Base-by-base conservation (phyloP, 257 asterid genomes). In the Gardenia jasminoides region DNA sequence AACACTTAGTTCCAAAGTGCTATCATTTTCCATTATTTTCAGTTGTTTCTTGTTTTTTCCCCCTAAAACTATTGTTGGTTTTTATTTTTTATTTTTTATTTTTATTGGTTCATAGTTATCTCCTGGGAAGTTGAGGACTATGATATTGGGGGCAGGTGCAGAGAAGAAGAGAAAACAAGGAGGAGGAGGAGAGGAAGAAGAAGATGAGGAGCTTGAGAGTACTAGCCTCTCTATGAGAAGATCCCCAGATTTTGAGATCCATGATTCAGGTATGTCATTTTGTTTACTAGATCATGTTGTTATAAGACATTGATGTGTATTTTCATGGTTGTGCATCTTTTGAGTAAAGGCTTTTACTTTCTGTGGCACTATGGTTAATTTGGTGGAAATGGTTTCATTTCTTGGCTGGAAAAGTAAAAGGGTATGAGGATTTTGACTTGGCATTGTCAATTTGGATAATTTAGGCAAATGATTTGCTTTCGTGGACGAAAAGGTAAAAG, bases 241-340 rank as follows among this genome's bases (percentile, higher is more conserved):
- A 85, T 82, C 88, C 73, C 86, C 80, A 50, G 74, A 52, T 72
- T 67, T 82, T 54, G 84, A 82, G 88, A 77, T 82, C 84, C 77
- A 77, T 65, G 84, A 82, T 47, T 85, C 82, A 16, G 88, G 86
- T 85, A 64, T 70, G 31, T 62, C 36, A 41, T 66, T 73, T 26
- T n/a, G 8, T 78, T 30, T 41, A 41, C 19, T 80, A 17, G 48
- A 70, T 52, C 56, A 69, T 78, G 26, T 6, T 30, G 3, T 7
- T 24, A 44, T 65, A 44, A 26, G 44, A 58, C 61, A 50, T 48
- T 79, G 24, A 33, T 59, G 22, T 74, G 76, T 67, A 50, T 50
- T 50, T 50, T 50, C 16, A 50, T 3, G 16, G 39, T 44, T 76
- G 31, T 69, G 47, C 70, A 76, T 76, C 62, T 15, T 62, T 15